A percentile compares a stretch with the other conserved stretches of the same genome.
phyloP scores from a whole-genome alignment of 2,329 filamentous ascomycete genomes.

The Colletotrichum sp. region DNA sequence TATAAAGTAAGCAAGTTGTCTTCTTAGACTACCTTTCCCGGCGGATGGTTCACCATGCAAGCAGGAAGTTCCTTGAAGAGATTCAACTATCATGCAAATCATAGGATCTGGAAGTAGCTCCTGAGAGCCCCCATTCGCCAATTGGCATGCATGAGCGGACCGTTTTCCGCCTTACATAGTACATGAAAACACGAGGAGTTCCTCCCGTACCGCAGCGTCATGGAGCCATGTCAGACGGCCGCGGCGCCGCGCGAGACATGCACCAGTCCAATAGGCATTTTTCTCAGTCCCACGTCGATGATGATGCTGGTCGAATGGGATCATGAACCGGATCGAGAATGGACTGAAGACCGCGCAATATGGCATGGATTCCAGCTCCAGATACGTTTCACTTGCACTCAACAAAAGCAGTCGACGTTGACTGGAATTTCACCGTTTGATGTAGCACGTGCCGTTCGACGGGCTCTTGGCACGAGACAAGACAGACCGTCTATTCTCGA shows the following conservation, averaged over 20 bases:
- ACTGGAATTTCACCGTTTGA: background rate
- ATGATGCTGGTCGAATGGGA: conserved; percentile 11
- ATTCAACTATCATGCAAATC: background rate
- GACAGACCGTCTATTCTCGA: background rate
- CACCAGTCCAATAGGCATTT: background rate
- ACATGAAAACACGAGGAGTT: conserved; percentile 21
- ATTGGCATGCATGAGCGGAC: conserved; percentile 20
- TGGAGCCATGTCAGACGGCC: conserved; percentile 8
- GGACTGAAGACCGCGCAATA: conserved; percentile 1
- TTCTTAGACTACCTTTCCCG: background rate
- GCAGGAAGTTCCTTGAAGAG: conserved; percentile 9
- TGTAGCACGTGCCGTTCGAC: background rate
- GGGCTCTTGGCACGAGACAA: background rate
- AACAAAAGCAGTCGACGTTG: background rate
- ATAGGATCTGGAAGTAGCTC: background rate
- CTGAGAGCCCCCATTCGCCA: conserved; percentile 6
- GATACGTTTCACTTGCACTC: background rate
- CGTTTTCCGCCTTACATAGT: conserved; percentile 22
- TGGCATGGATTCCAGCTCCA: background rate
- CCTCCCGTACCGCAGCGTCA: conserved; percentile 4
- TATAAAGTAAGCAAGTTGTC: background rate
- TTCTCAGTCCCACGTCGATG: conserved; percentile 1
- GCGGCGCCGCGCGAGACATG: background rate
- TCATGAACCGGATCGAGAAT: background rate
- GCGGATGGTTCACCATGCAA: background rate